Evolutionary conservation across 1,284 basidiomycete genomes (phyloP).

Genomic region (Schizopora paradoxa): DNA sequence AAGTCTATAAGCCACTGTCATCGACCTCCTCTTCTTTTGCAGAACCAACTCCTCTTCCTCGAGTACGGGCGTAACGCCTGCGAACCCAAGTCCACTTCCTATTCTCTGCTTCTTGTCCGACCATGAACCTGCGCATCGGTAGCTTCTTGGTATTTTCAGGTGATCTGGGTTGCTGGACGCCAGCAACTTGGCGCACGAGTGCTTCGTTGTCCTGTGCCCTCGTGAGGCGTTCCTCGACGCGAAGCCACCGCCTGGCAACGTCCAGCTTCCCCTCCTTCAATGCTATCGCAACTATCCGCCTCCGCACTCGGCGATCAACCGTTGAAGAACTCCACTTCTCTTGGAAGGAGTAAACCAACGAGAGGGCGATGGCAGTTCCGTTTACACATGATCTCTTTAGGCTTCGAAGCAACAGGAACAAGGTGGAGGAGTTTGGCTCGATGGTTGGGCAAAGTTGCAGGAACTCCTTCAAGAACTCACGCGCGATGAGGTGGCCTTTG

Average conservation of each 20-base stretch:
- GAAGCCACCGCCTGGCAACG: conserved; percentile 38
- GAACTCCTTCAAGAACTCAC: conserved; percentile 38
- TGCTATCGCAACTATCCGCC: conserved; percentile 50
- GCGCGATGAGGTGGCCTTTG: conserved; percentile 26
- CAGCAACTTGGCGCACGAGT: conserved; percentile 26
- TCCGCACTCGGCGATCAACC: conserved; percentile 51
- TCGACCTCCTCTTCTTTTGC: neutral
- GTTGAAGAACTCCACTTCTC: conserved; percentile 48
- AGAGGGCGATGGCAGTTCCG: conserved; percentile 43
- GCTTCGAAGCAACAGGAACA: conserved; percentile 51
- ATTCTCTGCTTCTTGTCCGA: conserved; percentile 25
- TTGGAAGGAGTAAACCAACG: conserved; percentile 40
- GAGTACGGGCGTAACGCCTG: too few relatives aligned
- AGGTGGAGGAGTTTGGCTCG: conserved; percentile 54
- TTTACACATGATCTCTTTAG: conserved; percentile 42
- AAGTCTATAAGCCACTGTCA: too few relatives aligned
- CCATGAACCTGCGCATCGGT: conserved; percentile 25
- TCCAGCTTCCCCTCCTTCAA: conserved; percentile 54
- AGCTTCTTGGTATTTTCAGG: conserved; percentile 19
- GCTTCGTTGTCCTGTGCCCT: conserved; percentile 22
- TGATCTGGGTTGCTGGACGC: conserved; percentile 16
- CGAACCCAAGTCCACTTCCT: conserved; percentile 25
- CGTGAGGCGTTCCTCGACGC: conserved; percentile 25
- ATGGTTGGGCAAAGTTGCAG: conserved; percentile 43
- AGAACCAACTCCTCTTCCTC: too few relatives aligned